Evolutionary conservation across 768 basidiomycete species (phyloP), one percentile per base, ranked within the genome.

Genomic region (Solioccasus polychromus): DNA sequence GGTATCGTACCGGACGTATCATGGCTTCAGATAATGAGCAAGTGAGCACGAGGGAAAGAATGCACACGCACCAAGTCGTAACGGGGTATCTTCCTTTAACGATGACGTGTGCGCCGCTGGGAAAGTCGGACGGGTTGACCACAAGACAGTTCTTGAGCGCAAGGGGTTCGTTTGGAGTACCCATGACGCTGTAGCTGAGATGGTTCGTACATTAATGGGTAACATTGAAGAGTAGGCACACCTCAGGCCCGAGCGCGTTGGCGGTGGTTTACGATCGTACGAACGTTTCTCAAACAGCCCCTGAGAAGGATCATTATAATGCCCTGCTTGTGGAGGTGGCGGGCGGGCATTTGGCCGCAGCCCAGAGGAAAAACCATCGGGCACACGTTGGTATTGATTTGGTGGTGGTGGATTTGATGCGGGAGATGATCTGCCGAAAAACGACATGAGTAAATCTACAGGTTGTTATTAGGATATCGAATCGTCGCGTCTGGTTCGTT

Each of bases 101-200:
- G 14, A 86, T 66, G 31, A 92, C 85, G 63, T 92, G 91, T 40
- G 82, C 78, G 5, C 83, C 81, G 12, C 79, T 69, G 8, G 68
- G 66, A 58, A 94, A 94, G 66, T 96, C 92, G 5, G 73, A 69
- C 1, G 85, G 81, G 63, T 88, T 72, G 23, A 91, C 89, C 35
- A 94, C 79, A 14, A 95, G 61, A 54, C 89, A 83, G 63, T 94
- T 95, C 15, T 81, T 77, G 47, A 92, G 71, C 0, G 92, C 92
- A 20, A 92, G 75, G 2, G 75, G 66, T 39, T 83, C 79, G 45
- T 73, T 81, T 0, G 89, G 86, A 44, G 79, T 76, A 15, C 70
- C 63, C 4, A 78, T 78, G 42, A 92, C 82, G 22, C 58, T 63
- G 54, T 73, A 87, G 39, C 80, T 83, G 40, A 8, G 12, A 35